phyloP scores from a whole-genome alignment of 1,139 yeast genomes.

The Hansenula sp. region DNA sequence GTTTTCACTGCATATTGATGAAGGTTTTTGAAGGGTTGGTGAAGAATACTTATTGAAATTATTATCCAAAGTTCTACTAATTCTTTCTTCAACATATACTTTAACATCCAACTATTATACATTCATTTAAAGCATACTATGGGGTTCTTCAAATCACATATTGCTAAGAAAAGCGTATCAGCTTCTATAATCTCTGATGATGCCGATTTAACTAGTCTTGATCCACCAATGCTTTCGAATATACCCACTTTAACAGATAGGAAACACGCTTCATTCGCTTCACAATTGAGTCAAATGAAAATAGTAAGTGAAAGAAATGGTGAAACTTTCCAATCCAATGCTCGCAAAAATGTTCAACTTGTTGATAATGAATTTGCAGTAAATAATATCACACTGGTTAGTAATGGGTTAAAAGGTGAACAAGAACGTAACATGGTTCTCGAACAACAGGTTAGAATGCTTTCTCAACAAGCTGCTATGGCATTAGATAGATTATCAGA shows the following conservation, averaged over 20 bases:
- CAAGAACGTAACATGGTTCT: constrained; percentile 18
- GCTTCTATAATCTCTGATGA: neutral
- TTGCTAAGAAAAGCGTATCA: constrained; percentile 3
- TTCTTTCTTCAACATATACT: too few species aligned
- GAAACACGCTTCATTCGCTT: constrained; percentile 1
- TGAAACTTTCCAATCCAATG: constrained; percentile 8
- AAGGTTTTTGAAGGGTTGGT: neutral
- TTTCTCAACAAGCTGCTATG: constrained; percentile 28
- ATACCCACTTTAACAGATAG: neutral
- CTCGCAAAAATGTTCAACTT: constrained; percentile 7
- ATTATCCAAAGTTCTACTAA: too few species aligned
- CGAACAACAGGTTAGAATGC: constrained; percentile 18
- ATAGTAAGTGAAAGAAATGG: constrained; percentile 7
- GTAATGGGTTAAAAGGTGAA: constrained; percentile 18
- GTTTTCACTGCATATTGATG: too few species aligned
- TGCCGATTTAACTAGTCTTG: constrained; percentile 17
- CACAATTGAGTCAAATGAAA: constrained; percentile 3
- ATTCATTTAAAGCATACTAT: constrained; percentile 1
- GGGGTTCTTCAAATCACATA: constrained; percentile 11
- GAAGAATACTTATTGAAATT: too few species aligned
- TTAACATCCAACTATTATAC: too few species aligned
- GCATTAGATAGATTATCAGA: constrained; percentile 25
- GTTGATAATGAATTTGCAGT: constrained; percentile 9
- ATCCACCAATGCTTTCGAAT: constrained; percentile 15
- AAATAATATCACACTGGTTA: constrained; percentile 9